These are phyloP conservation scores for Mycena maculata DNA, from an alignment of 768 basidiomycete species.

Conservation along the genomic window DNA sequence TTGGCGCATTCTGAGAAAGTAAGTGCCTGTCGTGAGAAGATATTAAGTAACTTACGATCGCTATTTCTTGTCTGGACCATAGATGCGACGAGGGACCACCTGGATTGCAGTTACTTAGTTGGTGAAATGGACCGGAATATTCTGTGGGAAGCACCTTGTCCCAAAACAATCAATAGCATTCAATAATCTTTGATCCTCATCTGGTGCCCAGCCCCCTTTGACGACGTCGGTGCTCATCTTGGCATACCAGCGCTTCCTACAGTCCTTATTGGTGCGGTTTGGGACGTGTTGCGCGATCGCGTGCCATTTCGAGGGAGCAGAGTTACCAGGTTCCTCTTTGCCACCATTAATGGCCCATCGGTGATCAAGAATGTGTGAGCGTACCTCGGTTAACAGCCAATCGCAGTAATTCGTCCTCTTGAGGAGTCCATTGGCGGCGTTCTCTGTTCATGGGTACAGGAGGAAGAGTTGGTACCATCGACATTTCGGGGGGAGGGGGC, in stretches of 20 bases:
- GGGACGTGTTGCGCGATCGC: slow-evolving; percentile 72
- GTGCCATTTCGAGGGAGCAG: slow-evolving; percentile 72
- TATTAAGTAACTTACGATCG: slow-evolving; percentile 58
- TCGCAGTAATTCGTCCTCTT: slow-evolving; percentile 55
- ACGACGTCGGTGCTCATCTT: slow-evolving; percentile 73
- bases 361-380: slow-evolving; percentile 12
- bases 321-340: slow-evolving; percentile 66
- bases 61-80: slow-evolving; percentile 68
- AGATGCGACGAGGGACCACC: slow-evolving; percentile 70
- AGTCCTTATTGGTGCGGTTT: slow-evolving; percentile 72
- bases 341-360: slow-evolving; percentile 32
- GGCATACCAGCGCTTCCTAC: slow-evolving; percentile 72
- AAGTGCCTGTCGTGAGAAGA: slow-evolving; percentile 27
- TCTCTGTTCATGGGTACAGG: slow-evolving; percentile 19
- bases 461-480: slow-evolving; percentile 6
- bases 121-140: background rate
- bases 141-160: slow-evolving; percentile 54
- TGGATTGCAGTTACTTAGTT: slow-evolving; percentile 36
- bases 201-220: slow-evolving; percentile 71
- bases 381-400: slow-evolving; percentile 62
- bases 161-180: slow-evolving; percentile 68
- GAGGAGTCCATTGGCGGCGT: slow-evolving; percentile 23
- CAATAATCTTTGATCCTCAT: slow-evolving; percentile 68
- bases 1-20: slow-evolving; percentile 62
- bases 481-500: slow-evolving; percentile 1